These are phyloP conservation scores for Scalesia atractyloides DNA, from an alignment of 129 eudicot species.

Conservation along the genomic window DNA sequence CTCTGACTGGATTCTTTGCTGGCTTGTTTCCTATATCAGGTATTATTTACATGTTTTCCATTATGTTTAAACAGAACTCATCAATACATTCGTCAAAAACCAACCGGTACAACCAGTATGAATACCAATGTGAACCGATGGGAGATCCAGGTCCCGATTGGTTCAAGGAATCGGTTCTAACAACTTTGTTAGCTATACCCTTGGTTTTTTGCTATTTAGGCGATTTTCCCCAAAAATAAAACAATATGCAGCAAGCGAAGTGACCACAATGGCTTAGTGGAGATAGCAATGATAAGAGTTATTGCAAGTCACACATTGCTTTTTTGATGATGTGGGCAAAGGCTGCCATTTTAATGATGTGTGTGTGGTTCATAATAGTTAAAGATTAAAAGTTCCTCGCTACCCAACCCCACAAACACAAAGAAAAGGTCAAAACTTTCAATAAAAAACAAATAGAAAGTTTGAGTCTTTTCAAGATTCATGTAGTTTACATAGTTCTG, in stretches of 20 bases:
- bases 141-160: no score
- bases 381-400: slow-evolving; percentile 19
- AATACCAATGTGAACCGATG: no score
- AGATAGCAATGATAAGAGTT: slow-evolving; percentile 17
- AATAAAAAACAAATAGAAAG: not conserved
- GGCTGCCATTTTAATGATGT: slow-evolving; percentile 28
- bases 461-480: slow-evolving; percentile 16
- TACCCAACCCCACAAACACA: slow-evolving; percentile 22
- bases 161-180: no score
- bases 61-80: no score
- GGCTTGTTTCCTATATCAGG: no score
- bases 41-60: no score
- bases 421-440: slow-evolving; percentile 14
- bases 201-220: not conserved
- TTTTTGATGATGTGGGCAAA: slow-evolving; percentile 31
- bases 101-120: no score
- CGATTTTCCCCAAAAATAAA: not conserved
- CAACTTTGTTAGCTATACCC: no score
- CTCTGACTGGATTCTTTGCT: no score
- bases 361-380: slow-evolving; percentile 13
- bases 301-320: slow-evolving; percentile 22
- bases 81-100: not conserved
- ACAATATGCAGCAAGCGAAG: not conserved
- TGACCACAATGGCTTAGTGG: slow-evolving; percentile 27
- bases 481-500: no score